Percentiles rank a stretch among this genome's conserved stretches.
Evolutionary conservation across 2,329 filamentous ascomycete genomes (phyloP).

Genomic region (Talaromyces sp.): DNA sequence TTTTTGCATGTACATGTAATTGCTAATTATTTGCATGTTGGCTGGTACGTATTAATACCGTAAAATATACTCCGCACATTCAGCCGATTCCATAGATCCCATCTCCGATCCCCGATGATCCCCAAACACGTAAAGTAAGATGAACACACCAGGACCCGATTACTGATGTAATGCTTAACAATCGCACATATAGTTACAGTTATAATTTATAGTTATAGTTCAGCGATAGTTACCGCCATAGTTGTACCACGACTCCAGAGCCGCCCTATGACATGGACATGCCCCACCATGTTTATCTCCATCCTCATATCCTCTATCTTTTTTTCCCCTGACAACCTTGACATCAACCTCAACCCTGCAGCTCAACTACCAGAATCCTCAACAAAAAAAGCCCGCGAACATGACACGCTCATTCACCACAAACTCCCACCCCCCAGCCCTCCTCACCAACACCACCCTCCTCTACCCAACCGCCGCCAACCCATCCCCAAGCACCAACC

Average conservation of each 20-base stretch:
- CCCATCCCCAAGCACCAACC: constrained; percentile 26
- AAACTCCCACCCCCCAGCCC: neutral
- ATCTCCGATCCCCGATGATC: too few species aligned
- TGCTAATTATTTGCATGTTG: too few species aligned
- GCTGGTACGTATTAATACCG: too few species aligned
- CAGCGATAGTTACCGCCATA: neutral
- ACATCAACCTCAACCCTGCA: neutral
- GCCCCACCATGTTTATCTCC: neutral
- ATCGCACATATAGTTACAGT: too few species aligned
- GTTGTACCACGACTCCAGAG: neutral
- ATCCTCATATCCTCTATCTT: neutral
- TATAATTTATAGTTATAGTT: too few species aligned
- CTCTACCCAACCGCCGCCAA: constrained; percentile 20
- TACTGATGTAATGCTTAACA: too few species aligned
- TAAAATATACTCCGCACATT: too few species aligned
- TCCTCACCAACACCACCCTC: constrained; percentile 8
- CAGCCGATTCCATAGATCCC: too few species aligned
- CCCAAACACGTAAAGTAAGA: too few species aligned
- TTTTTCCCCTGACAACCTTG: neutral
- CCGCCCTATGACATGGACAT: neutral
- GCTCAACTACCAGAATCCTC: neutral
- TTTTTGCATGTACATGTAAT: too few species aligned
- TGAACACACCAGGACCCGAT: too few species aligned
- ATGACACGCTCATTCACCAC: constrained; percentile 3
- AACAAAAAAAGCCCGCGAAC: neutral